Evolutionary conservation across 108 stramenopile genomes (phyloP), one percentile per base, ranked within the genome.

Genomic region (Fistulifera solaris): DNA sequence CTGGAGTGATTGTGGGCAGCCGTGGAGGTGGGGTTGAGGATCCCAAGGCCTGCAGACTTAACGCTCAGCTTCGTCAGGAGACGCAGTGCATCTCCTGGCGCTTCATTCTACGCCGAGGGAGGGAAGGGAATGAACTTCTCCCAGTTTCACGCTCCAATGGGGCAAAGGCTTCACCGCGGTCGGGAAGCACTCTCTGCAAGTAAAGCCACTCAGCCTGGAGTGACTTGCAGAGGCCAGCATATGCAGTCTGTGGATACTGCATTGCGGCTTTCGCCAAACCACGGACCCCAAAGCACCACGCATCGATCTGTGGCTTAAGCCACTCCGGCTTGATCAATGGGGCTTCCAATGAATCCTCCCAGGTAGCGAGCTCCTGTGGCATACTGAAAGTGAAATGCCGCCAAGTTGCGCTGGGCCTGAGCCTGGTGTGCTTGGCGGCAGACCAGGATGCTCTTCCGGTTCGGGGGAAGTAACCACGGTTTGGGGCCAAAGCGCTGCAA

Each of bases 151-250:
- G n/a, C 26, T 53, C 52, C 7, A 53, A 23, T n/a, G 52, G 52
- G 23, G 19, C 18, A 13, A 55, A 55, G 54, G 14, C n/a, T 16
- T 55, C 35, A 15, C 16, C 35, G 17, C 11, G 3, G 4, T 40
- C 18, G 1, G 28, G 38, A 15, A 35, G n/a, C 5, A 40, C 39
- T n/a, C 49, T 40, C 41, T 54, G 62, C 41, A 55, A 27, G 53
- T 45, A 63, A 35, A 40, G 40, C 42, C 62, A 63, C 42, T 63
- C 54, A 0, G 41, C 1, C 14, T 63, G 62, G 43, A 63, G 62
- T 5, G 62, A 63, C 54, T 45, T 50, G 24, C 54, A 40, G 12
- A 63, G 62, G 2, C 62, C 62, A 8, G 53, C n/a, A n/a, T n/a
- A n/a, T 25, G n/a, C 51, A 52, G n/a, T n/a, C n/a, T n/a, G 64